Evolutionary conservation across 208 protist species (phyloP).

Genomic region (Balamuthia mandrillaris): DNA sequence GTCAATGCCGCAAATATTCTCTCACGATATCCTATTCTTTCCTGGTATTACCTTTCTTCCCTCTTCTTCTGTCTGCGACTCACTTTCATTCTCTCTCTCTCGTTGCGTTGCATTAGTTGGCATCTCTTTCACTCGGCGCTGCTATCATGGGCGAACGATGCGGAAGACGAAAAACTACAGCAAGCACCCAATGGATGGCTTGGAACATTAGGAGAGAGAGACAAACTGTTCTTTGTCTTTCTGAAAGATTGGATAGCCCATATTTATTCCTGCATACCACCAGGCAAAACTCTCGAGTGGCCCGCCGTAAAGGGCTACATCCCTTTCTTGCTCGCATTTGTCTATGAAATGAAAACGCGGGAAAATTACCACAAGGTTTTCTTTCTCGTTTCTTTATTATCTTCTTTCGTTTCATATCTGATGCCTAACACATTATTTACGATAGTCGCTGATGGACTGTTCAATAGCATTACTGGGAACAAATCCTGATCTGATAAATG

Average conservation of each 20-base stretch:
- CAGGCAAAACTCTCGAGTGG: not conserved
- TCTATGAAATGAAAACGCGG: slow-evolving; percentile 14
- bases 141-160: not conserved
- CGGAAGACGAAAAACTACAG: slow-evolving; percentile 14
- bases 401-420: too few relatives aligned
- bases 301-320: slow-evolving; percentile 19
- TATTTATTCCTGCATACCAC: not conserved
- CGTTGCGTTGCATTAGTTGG: too few relatives aligned
- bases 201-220: not conserved
- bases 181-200: not conserved
- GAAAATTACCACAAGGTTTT: slow-evolving; percentile 17
- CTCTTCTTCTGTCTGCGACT: too few relatives aligned
- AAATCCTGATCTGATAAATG: slow-evolving; percentile 17
- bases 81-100: too few relatives aligned
- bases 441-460: slow-evolving; percentile 29
- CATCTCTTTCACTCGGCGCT: not conserved
- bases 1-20: too few relatives aligned
- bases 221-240: not conserved
- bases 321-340: slow-evolving; percentile 17
- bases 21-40: too few relatives aligned
- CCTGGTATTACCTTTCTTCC: too few relatives aligned
- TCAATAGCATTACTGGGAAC: slow-evolving; percentile 26
- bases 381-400: too few relatives aligned
- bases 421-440: too few relatives aligned
- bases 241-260: slow-evolving; percentile 21